phyloP scores from a whole-genome alignment of 768 basidiomycete genomes.

The Neoboletus brunneissimus region DNA sequence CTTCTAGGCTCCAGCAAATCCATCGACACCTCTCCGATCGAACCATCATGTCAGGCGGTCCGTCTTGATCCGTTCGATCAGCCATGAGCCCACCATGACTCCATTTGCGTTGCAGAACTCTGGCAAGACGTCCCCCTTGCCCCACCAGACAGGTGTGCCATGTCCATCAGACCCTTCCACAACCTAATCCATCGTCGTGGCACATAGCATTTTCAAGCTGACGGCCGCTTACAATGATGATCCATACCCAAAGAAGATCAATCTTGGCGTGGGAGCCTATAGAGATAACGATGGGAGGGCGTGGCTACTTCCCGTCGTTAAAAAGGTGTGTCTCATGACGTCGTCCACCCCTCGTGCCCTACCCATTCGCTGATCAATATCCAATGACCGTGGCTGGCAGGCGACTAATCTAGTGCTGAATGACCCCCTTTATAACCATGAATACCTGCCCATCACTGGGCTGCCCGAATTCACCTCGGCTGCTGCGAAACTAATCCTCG shows the following conservation, averaged over 20 bases:
- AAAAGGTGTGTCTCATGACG: slow-evolving; percentile 54
- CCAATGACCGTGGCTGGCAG: slow-evolving; percentile 37
- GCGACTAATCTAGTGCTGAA: slow-evolving; percentile 68
- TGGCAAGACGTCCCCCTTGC: slow-evolving; percentile 80
- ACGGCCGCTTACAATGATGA: slow-evolving; percentile 89
- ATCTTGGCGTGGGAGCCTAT: slow-evolving; percentile 92
- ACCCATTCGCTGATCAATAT: neutral
- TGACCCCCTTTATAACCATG: slow-evolving; percentile 78
- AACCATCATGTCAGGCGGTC: slow-evolving; percentile 54
- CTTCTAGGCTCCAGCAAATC: slow-evolving; percentile 59
- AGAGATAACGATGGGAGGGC: slow-evolving; percentile 84
- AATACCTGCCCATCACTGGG: slow-evolving; percentile 90
- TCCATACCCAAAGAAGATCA: slow-evolving; percentile 72
- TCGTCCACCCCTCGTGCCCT: neutral
- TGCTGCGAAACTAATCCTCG: slow-evolving; percentile 82
- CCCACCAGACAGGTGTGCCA: slow-evolving; percentile 73
- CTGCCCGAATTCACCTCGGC: slow-evolving; percentile 77
- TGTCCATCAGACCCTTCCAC: neutral
- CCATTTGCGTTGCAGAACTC: slow-evolving; percentile 45
- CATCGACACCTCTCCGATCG: slow-evolving; percentile 47
- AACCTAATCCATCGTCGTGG: slow-evolving; percentile 8
- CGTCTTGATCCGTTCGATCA: slow-evolving; percentile 20
- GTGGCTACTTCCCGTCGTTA: slow-evolving; percentile 90
- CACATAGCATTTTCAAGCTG: slow-evolving; percentile 79
- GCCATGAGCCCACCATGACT: neutral